A percentile compares a stretch with the other conserved stretches of the same genome.
Conservation (phyloP, 192 early-diverging fungal species). For the Mortierella antarctica region DNA sequence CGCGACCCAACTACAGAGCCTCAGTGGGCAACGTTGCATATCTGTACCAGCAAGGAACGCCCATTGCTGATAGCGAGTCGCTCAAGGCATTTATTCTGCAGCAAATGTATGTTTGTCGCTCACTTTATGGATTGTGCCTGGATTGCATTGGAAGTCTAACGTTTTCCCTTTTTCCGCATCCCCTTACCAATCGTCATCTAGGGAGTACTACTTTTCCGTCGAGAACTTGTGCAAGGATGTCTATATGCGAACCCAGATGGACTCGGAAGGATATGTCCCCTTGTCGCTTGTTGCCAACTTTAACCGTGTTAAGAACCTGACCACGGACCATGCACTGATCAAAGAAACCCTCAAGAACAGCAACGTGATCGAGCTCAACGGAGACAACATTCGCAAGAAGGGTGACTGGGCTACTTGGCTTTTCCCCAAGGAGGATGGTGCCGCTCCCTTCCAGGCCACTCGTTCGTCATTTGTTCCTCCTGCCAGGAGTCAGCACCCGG, state of each 20-base stretch:
- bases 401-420: conserved; percentile 91
- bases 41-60: conserved; percentile 22
- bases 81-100: conserved; percentile 69
- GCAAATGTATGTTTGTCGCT: conserved; percentile 63
- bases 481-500: conserved; percentile 27
- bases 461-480: conserved; percentile 47
- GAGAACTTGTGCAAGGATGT: conserved; percentile 98
- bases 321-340: conserved; percentile 73
- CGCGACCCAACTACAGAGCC: conserved; percentile 30
- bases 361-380: conserved; percentile 70
- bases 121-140: too few species aligned
- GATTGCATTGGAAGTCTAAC: too few species aligned
- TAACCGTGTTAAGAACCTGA: conserved; percentile 85
- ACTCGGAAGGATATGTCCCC: conserved; percentile 84
- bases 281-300: conserved; percentile 85
- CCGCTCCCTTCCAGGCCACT: conserved; percentile 30
- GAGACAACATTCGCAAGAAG: conserved; percentile 69
- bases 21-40: conserved; percentile 40
- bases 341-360: conserved; percentile 65
- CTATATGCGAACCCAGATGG: conserved; percentile 94
- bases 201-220: conserved; percentile 97
- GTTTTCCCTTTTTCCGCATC: too few species aligned
- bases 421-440: conserved; percentile 72
- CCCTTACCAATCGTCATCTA: conserved; percentile 15
- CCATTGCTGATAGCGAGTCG: conserved; percentile 34